Percentiles rank a stretch among this genome's conserved stretches.
Evolutionary conservation across 2,329 filamentous ascomycete genomes (phyloP).

Genomic region (Trichoderma atroviride): DNA sequence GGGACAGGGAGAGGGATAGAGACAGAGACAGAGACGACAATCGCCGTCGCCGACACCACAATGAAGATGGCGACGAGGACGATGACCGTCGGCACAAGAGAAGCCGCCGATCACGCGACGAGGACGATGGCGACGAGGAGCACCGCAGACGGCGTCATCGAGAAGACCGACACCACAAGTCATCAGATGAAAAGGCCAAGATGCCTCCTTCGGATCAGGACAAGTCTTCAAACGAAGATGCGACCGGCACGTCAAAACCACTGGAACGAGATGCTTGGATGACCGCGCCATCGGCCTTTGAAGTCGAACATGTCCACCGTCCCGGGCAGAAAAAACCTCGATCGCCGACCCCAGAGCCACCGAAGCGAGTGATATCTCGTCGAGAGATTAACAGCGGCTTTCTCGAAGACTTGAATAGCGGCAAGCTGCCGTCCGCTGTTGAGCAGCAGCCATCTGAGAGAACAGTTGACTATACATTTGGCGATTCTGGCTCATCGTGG

Average conservation of each 20-base stretch:
- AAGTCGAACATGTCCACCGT: constrained; percentile 79
- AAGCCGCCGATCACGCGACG: constrained; percentile 54
- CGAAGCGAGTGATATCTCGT: constrained; percentile 72
- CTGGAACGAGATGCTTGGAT: constrained; percentile 88
- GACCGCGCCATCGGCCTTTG: constrained; percentile 79
- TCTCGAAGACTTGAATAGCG: constrained; percentile 62
- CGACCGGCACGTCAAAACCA: constrained; percentile 35
- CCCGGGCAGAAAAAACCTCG: constrained; percentile 56
- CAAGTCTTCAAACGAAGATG: constrained; percentile 38
- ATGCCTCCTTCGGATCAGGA: constrained; percentile 56
- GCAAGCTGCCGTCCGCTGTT: constrained; percentile 37
- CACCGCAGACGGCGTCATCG: constrained; percentile 36
- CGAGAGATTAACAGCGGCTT: constrained; percentile 74
- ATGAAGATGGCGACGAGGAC: constrained; percentile 46
- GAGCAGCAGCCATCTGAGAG: constrained; percentile 50
- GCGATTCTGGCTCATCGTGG: constrained; percentile 89
- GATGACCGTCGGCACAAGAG: constrained; percentile 65
- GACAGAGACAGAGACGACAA: constrained; percentile 36
- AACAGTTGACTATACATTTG: constrained; percentile 76
- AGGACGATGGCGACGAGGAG: constrained; percentile 52
- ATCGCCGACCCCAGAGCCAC: constrained; percentile 47
- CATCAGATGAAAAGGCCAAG: constrained; percentile 53
- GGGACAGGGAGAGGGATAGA: constrained; percentile 34
- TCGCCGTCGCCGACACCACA: constrained; percentile 41
- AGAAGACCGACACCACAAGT: constrained; percentile 44